Evolutionary conservation across 345 rosid genomes (phyloP), one percentile per base, ranked within the genome.

Genomic region (Reutealis trisperma): DNA sequence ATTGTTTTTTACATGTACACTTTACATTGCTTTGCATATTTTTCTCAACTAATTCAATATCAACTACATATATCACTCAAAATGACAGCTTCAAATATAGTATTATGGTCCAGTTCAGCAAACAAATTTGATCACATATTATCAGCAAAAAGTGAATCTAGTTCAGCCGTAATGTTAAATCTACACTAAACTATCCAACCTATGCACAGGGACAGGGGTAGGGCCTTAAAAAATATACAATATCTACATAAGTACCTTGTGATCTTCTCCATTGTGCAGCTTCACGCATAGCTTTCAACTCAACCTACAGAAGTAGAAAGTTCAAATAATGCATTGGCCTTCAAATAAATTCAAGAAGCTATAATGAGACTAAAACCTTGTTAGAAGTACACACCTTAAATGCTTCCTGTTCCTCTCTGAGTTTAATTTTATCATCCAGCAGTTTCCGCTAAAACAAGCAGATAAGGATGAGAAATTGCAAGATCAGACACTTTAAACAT

Each of bases 191-290:
- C 70, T 25, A 11, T 30, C 60, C 22, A 47, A 34, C 57, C 30
- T 14, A 42, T 42, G 18, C 70, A n/a, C 11, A 16, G 1, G 24
- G 19, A 51, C 16, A 15, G 13, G 25, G 45, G n/a, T 52, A 3
- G 8, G 14, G 59, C 22, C 44, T 12, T 19, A 15, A 42, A 42
- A 66, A 49, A 21, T 15, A 24, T 12, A 44, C 37, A 25, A 19
- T 42, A 55, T 67, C 5, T 27, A 12, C 9, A 72, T 6, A 52
- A 21, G 2, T 49, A 78, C 97, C 98, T 89, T 95, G 98, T 81
- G 82, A 85, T 85, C 89, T 95, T 86, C 98, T 87, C 99, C 98
- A 95, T 75, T 88, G 87, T 64, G 98, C 97, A 83, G 96, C 97
- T 83, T 93, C 99, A 63, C 88, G 90, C 98, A 95, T 95, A 68